Evolutionary conservation across 306 rosid species (phyloP), one percentile per base, ranked within the genome.

Genomic region (Rubus parviflorus): DNA sequence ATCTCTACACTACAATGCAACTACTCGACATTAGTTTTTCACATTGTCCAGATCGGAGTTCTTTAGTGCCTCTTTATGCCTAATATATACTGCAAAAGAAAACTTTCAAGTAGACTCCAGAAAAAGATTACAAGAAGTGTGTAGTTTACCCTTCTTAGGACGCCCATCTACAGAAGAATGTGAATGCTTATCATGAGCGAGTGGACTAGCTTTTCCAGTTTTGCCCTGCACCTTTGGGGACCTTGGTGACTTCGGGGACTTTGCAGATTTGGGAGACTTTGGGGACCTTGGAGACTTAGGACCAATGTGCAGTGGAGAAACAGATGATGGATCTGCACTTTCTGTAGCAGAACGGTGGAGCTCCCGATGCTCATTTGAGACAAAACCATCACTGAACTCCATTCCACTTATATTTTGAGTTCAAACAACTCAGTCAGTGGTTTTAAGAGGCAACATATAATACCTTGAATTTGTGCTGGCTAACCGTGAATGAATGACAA

Each of bases 61-160:
- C 30, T 3, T 41, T 58, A 73, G 40, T 73, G 63, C 43, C 22
- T 23, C 41, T 43, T 57, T 7, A 49, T 25, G 19, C 43, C 8
- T 42, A 45, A 15, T 45, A 23, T 22, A 45, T 23, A 15, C 8
- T 25, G 68, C 5, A 5, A 74, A 73, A 58, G 30, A 16, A 58
- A 9, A 35, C 25, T 19, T 43, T 43, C 37, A 22, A 15, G 30
- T 30, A 7, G 45, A 60, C 4, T 41, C 40, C 25, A 0, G 11
- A 10, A 23, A 10, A 63, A 41, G 3, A 23, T 41, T 23, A 10
- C 46, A 10, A 1, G 0, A 45, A 22, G 15, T 58, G 19, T 58
- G 66, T 40, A 56, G 46, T 67, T 42, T 65, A 89, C 91, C 94
- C 83, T 85, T 89, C 81, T 89, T 87, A 22, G 87, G 87, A 80